Evolutionary conservation across 2,329 filamentous ascomycete genomes (phyloP), one percentile per base, ranked within the genome.

Genomic region (Coleophoma crateriformis): DNA sequence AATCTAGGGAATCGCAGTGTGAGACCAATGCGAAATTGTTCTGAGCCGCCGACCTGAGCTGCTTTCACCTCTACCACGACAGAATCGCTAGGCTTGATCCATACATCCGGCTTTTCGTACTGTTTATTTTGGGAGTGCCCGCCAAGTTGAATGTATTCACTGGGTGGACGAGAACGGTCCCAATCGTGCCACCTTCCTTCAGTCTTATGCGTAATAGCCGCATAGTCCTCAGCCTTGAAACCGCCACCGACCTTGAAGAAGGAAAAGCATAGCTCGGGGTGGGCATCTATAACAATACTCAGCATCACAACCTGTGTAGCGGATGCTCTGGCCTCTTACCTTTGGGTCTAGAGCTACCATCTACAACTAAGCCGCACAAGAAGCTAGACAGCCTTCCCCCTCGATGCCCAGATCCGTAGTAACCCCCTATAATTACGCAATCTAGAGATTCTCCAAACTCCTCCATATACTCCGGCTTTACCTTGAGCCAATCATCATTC

Each of bases 211-310:
- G 83, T 77, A 39, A 96, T 84, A 51, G 86, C 81, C 0, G 85
- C 82, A 64, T 95, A 96, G 19, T 99, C 94, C 47, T 87, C 82
- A 1, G 82, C 85, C 13, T 81, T 84, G 65, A 97, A 91, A 0
- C 94, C 94, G 47, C 94, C 94, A n/a, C 94, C 94, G 14, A 99
- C 94, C 67, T 94, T 96, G 76, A 91, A 95, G 71, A 99, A 96
- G n/a, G 90, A 96, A 60, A 84, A 88, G 62, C 84, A 95, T 66
- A 89, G 90, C 68, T 88, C 85, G 0, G 82, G 78, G 53, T 83
- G 78, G 5, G 72, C 73, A 33, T 59, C 61, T 62, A 14, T 27
- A 27, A 27, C 27, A 7, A 27, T 27, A 27, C 6, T 27, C 27
- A 27, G 27, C 5, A 27, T 27, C 8, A 27, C 27, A 27, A 10